Evolutionary conservation across 2,329 filamentous ascomycete species (phyloP).

Genomic region (Arthrobotrys megalospora): DNA sequence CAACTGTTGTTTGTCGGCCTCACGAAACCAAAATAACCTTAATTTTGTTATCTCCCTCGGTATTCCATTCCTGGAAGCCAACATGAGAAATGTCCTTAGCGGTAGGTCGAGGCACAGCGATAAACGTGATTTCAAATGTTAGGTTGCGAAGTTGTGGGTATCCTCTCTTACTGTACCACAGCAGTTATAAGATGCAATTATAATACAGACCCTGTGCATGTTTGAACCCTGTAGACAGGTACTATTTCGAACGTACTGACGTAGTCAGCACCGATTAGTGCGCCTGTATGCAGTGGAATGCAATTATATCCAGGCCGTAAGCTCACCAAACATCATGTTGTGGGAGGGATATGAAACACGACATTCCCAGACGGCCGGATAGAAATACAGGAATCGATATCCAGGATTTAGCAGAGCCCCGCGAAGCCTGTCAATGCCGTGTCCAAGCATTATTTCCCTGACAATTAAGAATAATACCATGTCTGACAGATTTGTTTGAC

Average conservation of each 20-base stretch:
- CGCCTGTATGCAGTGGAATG: conserved; percentile 44
- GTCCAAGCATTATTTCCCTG: conserved; percentile 15
- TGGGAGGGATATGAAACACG: conserved; percentile 49
- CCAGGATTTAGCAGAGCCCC: conserved; percentile 32
- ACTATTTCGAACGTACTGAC: conserved; percentile 36
- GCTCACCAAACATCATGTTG: conserved; percentile 52
- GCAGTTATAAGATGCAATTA: conserved; percentile 29
- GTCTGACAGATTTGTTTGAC: conserved; percentile 51
- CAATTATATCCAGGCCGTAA: conserved; percentile 43
- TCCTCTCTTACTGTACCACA: conserved; percentile 47
- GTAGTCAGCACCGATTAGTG: conserved; percentile 57
- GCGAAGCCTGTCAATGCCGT: conserved; percentile 28
- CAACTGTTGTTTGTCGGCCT: conserved; percentile 34
- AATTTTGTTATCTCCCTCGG: conserved; percentile 43
- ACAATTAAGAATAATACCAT: not conserved
- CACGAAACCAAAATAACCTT: conserved; percentile 18
- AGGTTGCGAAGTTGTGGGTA: conserved; percentile 3
- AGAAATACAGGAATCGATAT: conserved; percentile 15
- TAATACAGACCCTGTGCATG: conserved; percentile 25
- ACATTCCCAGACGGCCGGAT: conserved; percentile 39
- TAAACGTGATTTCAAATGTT: conserved; percentile 30
- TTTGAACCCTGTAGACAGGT: conserved; percentile 26
- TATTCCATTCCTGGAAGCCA: conserved; percentile 57
- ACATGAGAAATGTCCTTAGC: conserved; percentile 41
- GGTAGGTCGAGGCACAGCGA: conserved; percentile 15